Base-by-base conservation (phyloP, 495 filamentous ascomycete genomes). In the Halenospora varia region DNA sequence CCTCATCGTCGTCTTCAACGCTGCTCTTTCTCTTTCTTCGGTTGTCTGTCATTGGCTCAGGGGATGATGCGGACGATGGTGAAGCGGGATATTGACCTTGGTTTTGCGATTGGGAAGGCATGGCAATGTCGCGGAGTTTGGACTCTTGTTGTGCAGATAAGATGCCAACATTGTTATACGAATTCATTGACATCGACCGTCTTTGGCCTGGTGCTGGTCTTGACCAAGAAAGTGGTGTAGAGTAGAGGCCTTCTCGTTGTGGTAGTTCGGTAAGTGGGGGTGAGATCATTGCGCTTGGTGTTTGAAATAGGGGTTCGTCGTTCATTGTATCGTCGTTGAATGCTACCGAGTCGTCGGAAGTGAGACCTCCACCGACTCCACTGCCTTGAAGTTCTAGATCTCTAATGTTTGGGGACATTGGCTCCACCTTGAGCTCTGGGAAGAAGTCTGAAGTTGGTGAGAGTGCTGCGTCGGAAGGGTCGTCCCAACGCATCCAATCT, bases 401-500 rank as follows among this genome's bases (percentile, higher is more conserved):
- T 17, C 24, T 45, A 40, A 60, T 56, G 15, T 9, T 57, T 24
- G 63, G 60, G 4, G 52, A 49, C 3, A 45, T 13, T 35, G 60
- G 59, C 35, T 65, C 60, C n/a, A 48, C 29, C 45, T 65, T 65
- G 35, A 61, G 19, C 10, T 58, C 59, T n/a, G 62, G 54, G 24
- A 60, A 60, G 50, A 56, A 65, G 20, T 52, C 47, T 24, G 51
- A 52, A 1, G 54, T 39, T 23, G 50, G 62, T 18, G 62, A 59
- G 8, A 65, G 47, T 1, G 58, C 47, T 11, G 50, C 51, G 29
- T 61, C 58, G 10, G n/a, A 45, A 23, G 53, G 56, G 24, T 63
- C 57, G 54, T 66, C 64, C 64, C 64, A 66, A 20, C 57, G 48
- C 51, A 63, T 59, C 64, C 60, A 63, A 25, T 61, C 60, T 24